A percentile compares a stretch with the other conserved stretches of the same genome.
These are phyloP conservation scores for Triangularia setosa DNA, from an alignment of 2,329 filamentous ascomycete species.

Conservation along the genomic window DNA sequence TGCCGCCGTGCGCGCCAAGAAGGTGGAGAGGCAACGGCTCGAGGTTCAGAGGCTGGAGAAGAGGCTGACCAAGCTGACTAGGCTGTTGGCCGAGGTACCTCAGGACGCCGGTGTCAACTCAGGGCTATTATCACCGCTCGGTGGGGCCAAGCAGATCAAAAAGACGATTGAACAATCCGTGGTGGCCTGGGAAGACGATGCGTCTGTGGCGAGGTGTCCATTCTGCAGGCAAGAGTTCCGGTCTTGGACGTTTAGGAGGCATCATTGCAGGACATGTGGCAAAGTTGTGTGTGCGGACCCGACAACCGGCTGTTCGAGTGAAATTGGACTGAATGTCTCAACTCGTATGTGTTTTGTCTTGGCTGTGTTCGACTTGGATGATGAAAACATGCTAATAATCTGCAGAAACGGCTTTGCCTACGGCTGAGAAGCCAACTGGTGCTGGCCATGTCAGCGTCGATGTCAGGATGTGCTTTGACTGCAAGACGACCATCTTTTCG, in stretches of 20 bases:
- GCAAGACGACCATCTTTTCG: slow-evolving; percentile 59
- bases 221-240: slow-evolving; percentile 97
- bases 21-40: slow-evolving; percentile 77
- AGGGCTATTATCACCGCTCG: slow-evolving; percentile 56
- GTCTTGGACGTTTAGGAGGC: slow-evolving; percentile 84
- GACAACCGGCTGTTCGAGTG: slow-evolving; percentile 76
- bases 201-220: slow-evolving; percentile 73
- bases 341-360: slow-evolving; percentile 35
- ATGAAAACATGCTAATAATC: not conserved
- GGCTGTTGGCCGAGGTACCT: slow-evolving; percentile 72
- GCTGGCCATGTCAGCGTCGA: slow-evolving; percentile 64
- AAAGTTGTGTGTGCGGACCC: slow-evolving; percentile 88
- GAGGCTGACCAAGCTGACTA: slow-evolving; percentile 82
- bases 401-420: slow-evolving; percentile 30
- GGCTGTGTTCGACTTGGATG: not conserved
- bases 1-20: slow-evolving; percentile 64
- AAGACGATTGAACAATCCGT: slow-evolving; percentile 86
- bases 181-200: slow-evolving; percentile 93
- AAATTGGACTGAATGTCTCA: slow-evolving; percentile 76
- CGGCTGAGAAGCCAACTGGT: slow-evolving; percentile 30
- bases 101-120: slow-evolving; percentile 54
- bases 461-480: slow-evolving; percentile 88
- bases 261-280: slow-evolving; percentile 93
- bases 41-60: slow-evolving; percentile 91
- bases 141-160: slow-evolving; percentile 69